phyloP scores from a whole-genome alignment of 805 yeast genomes.

The Monosporozyma siamensis region DNA sequence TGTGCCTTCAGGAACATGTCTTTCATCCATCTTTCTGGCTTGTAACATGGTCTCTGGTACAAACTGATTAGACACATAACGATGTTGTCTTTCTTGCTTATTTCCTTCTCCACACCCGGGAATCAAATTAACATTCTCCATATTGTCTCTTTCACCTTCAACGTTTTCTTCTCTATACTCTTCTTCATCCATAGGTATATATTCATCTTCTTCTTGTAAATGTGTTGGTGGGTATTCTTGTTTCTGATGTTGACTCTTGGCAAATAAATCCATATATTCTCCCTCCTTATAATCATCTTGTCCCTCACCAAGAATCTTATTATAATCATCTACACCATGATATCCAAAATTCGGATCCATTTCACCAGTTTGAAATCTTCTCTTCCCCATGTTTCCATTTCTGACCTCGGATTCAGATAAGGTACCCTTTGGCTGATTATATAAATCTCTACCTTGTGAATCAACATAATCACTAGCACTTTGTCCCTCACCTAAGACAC shows the following conservation, averaged over 20 bases:
- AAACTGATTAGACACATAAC: background rate
- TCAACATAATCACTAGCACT: conserved; percentile 5
- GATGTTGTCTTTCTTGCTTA: background rate
- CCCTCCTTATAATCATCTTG: conserved; percentile 8
- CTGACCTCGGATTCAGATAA: background rate
- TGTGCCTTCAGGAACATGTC: conserved; percentile 5
- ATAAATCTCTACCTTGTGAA: background rate
- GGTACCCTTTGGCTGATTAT: background rate
- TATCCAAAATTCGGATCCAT: background rate
- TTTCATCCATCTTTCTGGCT: conserved; percentile 11
- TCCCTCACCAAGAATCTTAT: conserved; percentile 11
- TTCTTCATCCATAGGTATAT: conserved; percentile 4
- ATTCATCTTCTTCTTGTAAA: conserved; percentile 2
- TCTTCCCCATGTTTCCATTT: background rate
- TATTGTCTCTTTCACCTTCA: conserved; percentile 3
- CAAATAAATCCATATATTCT: background rate
- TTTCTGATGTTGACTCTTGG: background rate
- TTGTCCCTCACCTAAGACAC: conserved; percentile 11
- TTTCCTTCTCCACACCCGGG: conserved; percentile 12
- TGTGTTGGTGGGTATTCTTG: conserved; percentile 10
- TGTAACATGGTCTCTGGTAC: conserved; percentile 7
- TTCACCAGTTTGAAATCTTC: conserved; percentile 1
- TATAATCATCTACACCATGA: conserved; percentile 3
- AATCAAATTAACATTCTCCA: conserved; percentile 3
- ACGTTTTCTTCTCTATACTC: conserved; percentile 7